Evolutionary conservation across 805 yeast species (phyloP).

Genomic region (Metschnikowia amazonensis): DNA sequence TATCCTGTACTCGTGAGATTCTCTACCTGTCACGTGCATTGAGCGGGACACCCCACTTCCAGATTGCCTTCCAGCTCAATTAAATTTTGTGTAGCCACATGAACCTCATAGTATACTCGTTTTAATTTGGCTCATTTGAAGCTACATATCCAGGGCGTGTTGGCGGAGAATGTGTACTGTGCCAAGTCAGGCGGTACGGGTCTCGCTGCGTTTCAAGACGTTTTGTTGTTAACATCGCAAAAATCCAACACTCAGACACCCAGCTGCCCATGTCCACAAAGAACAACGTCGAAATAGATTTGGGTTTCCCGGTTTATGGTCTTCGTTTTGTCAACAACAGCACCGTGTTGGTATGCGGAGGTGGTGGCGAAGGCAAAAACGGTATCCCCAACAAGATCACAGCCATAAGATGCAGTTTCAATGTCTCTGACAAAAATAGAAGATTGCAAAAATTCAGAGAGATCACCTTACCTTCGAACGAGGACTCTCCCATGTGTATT

Average conservation of each 20-base stretch:
- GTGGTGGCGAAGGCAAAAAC: conserved; percentile 92
- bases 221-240: conserved; percentile 5
- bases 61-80: not conserved
- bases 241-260: not conserved
- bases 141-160: not conserved
- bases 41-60: not conserved
- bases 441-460: conserved; percentile 60
- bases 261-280: conserved; percentile 14
- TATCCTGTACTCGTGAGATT: not conserved
- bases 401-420: conserved; percentile 56
- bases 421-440: conserved; percentile 38
- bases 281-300: conserved; percentile 33
- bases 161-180: not conserved
- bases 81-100: not conserved
- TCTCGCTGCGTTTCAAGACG: conserved; percentile 4
- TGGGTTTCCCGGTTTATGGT: conserved; percentile 79
- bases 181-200: conserved; percentile 3
- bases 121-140: not conserved
- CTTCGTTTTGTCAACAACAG: conserved; percentile 62
- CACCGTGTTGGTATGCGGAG: conserved; percentile 76
- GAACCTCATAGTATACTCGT: not conserved
- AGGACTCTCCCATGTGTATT: conserved; percentile 86
- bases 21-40: conserved; percentile 3
- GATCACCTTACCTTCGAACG: conserved; percentile 54
- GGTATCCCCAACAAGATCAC: conserved; percentile 84